Evolutionary conservation across 2,329 filamentous ascomycete species (phyloP).

Genomic region (Clonostachys byssicola): DNA sequence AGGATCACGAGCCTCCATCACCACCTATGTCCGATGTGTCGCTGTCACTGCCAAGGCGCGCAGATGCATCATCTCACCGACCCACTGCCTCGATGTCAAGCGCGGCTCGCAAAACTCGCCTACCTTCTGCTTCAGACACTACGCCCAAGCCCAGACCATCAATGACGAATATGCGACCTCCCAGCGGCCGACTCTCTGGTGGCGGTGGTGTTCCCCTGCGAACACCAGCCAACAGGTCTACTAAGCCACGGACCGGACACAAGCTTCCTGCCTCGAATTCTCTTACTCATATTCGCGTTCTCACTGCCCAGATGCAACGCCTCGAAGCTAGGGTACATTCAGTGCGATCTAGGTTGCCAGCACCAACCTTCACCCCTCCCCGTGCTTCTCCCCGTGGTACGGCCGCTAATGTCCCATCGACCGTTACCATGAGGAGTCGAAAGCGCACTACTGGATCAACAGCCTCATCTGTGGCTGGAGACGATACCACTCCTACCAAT

Average conservation of each 20-base stretch:
- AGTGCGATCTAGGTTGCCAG: constrained; percentile 86
- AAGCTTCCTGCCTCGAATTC: constrained; percentile 61
- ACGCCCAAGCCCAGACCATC: constrained; percentile 49
- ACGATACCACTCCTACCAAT: constrained; percentile 46
- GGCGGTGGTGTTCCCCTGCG: constrained; percentile 39
- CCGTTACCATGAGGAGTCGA: constrained; percentile 62
- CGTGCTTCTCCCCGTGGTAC: constrained; percentile 68
- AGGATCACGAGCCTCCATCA: constrained; percentile 80
- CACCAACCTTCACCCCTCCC: constrained; percentile 73
- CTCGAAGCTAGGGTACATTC: constrained; percentile 91
- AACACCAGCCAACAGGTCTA: constrained; percentile 39
- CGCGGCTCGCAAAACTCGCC: constrained; percentile 39
- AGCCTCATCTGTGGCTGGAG: constrained; percentile 43
- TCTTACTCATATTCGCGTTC: constrained; percentile 84
- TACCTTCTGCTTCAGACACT: constrained; percentile 51
- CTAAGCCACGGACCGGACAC: constrained; percentile 52
- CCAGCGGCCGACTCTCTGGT: constrained; percentile 39
- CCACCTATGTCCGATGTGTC: constrained; percentile 90
- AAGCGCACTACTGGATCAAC: constrained; percentile 62
- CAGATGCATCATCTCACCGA: constrained; percentile 27
- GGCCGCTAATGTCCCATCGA: constrained; percentile 41
- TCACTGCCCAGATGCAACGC: constrained; percentile 96
- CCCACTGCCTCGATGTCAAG: constrained; percentile 28
- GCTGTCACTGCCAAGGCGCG: constrained; percentile 47
- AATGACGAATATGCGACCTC: constrained; percentile 21